phyloP scores from a whole-genome alignment of 371 early-diverging fungal species.

The Rhizomucor miehei region DNA sequence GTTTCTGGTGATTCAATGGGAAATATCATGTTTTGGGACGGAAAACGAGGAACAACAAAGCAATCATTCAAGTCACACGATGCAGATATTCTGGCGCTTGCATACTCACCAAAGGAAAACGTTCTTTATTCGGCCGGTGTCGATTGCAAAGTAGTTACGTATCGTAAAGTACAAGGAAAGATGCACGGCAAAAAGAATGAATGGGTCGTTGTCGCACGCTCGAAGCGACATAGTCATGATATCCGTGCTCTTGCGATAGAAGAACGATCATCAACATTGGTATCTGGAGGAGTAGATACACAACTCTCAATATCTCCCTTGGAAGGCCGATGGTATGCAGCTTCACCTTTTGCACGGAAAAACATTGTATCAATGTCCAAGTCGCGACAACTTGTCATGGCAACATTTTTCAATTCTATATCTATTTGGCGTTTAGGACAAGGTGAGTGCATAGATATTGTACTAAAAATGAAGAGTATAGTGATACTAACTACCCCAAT shows the following conservation, averaged over 20 bases:
- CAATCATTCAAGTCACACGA: conserved; percentile 73
- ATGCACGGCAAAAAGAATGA: conserved; percentile 22
- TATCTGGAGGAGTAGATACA: conserved; percentile 85
- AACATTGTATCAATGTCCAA: conserved; percentile 67
- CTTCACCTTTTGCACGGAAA: conserved; percentile 70
- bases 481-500: not conserved
- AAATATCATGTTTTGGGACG: conserved; percentile 86
- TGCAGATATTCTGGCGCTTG: conserved; percentile 89
- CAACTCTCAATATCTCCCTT: conserved; percentile 64
- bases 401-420: conserved; percentile 55
- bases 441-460: conserved; percentile 14
- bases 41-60: conserved; percentile 60
- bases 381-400: conserved; percentile 58
- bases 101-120: conserved; percentile 58
- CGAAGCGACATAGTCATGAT: conserved; percentile 91
- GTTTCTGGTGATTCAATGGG: conserved; percentile 92
- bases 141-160: conserved; percentile 83
- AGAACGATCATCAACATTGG: conserved; percentile 63
- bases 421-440: conserved; percentile 83
- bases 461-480: not conserved
- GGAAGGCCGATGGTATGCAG: conserved; percentile 62
- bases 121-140: conserved; percentile 86
- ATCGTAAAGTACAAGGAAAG: conserved; percentile 45
- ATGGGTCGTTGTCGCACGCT: conserved; percentile 79
- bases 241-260: conserved; percentile 81